Percentiles rank a stretch among this genome's conserved stretches.
Conservation (phyloP, 169 alveolate species). For the Cyclospora cayetanensis region DNA sequence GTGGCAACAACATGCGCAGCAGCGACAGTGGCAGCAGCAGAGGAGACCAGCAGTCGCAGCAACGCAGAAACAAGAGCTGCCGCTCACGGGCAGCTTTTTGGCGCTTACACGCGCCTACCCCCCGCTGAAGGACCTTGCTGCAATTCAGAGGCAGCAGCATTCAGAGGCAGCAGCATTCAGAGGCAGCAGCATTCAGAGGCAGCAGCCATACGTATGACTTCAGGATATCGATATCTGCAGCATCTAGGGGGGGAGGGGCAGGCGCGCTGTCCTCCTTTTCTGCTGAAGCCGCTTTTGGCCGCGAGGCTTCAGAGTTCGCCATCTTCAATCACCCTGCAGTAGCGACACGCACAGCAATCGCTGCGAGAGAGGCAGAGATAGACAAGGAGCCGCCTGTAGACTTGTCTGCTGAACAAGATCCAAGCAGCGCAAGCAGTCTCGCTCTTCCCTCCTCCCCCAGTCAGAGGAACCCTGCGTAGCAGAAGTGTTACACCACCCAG, state of each 20-base stretch:
- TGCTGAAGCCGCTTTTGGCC: not conserved
- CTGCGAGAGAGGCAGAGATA: too few relatives aligned
- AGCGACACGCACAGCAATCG: too few relatives aligned
- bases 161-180: too few relatives aligned
- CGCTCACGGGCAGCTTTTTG: not conserved
- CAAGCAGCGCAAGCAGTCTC: too few relatives aligned
- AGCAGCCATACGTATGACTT: constrained; percentile 70
- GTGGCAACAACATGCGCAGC: constrained; percentile 48
- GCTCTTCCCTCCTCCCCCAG: too few relatives aligned
- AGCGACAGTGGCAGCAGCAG: not conserved
- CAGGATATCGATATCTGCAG: constrained; percentile 75
- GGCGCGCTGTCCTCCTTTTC: not conserved
- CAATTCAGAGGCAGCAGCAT: not conserved
- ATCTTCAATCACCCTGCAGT: too few relatives aligned
- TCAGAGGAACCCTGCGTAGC: too few relatives aligned
- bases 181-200: too few relatives aligned
- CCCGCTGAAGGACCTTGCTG: not conserved
- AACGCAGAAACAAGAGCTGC: not conserved
- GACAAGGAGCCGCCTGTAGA: too few relatives aligned
- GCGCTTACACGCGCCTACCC: not conserved
- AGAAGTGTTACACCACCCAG: too few relatives aligned
- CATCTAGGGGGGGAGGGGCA: constrained; percentile 70
- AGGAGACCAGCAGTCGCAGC: not conserved
- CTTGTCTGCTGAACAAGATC: too few relatives aligned
- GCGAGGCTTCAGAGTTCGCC: not conserved